phyloP scores from a whole-genome alignment of 805 yeast genomes.

The Candida peoriensis region DNA sequence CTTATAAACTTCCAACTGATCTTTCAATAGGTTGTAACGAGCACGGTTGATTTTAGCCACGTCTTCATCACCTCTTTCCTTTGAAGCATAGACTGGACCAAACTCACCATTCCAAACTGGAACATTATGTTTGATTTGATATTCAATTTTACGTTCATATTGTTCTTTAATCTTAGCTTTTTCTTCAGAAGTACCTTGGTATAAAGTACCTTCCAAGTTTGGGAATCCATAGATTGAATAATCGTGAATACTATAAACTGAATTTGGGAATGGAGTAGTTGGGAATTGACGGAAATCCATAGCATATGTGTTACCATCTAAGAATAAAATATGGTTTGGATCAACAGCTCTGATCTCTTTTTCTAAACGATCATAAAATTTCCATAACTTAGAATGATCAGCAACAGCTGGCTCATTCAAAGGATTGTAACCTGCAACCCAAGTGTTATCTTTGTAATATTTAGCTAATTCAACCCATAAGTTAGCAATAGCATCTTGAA shows the following conservation, averaged over 20 bases:
- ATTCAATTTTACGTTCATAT: slow-evolving; percentile 40
- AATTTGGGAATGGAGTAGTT: slow-evolving; percentile 31
- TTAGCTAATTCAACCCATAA: slow-evolving; percentile 42
- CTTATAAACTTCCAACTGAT: slow-evolving; percentile 40
- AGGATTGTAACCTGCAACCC: slow-evolving; percentile 53
- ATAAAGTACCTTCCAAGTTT: slow-evolving; percentile 26
- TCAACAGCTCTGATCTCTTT: slow-evolving; percentile 38
- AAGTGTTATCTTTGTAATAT: slow-evolving; percentile 39
- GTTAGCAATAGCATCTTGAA: slow-evolving; percentile 41
- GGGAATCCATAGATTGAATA: slow-evolving; percentile 44
- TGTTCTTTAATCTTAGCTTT: slow-evolving; percentile 30
- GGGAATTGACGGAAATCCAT: slow-evolving; percentile 47
- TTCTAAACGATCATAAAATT: slow-evolving; percentile 35
- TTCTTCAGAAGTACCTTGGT: slow-evolving; percentile 33
- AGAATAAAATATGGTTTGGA: slow-evolving; percentile 42
- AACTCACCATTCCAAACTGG: slow-evolving; percentile 54
- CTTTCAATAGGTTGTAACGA: slow-evolving; percentile 38
- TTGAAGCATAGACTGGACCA: slow-evolving; percentile 46
- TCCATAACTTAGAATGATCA: slow-evolving; percentile 35
- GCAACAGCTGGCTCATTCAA: slow-evolving; percentile 47
- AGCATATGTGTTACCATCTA: slow-evolving; percentile 48
- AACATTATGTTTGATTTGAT: slow-evolving; percentile 33
- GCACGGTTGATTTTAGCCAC: slow-evolving; percentile 32
- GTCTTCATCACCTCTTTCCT: slow-evolving; percentile 36
- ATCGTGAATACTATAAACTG: slow-evolving; percentile 47